phyloP scores from a whole-genome alignment of 208 protist species.

The Jaenimonas drosophilae region DNA sequence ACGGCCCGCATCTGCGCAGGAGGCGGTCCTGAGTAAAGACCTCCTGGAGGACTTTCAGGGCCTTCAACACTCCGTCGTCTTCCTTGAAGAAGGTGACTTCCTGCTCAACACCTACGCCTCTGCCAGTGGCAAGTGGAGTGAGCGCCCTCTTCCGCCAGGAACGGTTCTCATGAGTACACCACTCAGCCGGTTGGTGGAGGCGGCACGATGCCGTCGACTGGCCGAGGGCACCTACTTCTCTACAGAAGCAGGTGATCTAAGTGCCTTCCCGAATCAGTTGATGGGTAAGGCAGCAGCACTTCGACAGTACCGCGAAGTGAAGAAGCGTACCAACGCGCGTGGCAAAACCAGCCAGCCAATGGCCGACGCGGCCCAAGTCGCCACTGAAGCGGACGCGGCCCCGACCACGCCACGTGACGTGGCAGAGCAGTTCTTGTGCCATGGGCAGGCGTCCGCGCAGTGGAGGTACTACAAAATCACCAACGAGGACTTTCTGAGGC shows the following conservation, averaged over 20 bases:
- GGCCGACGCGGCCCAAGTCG: neutral
- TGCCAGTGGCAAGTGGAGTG: conserved; percentile 4
- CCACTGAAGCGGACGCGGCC: neutral
- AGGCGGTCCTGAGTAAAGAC: too few species aligned
- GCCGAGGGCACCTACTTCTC: too few species aligned
- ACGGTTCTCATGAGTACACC: conserved; percentile 4
- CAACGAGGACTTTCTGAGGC: conserved; percentile 7
- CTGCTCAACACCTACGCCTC: conserved; percentile 7
- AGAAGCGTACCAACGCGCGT: neutral
- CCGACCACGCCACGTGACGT: too few species aligned
- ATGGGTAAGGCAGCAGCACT: conserved; percentile 27
- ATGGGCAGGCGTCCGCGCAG: conserved; percentile 2
- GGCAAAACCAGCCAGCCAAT: neutral
- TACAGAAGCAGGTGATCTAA: too few species aligned
- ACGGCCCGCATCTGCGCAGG: neutral
- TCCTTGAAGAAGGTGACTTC: conserved; percentile 26
- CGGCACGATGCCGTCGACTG: too few species aligned
- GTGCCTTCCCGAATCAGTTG: neutral
- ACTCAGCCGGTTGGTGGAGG: too few species aligned
- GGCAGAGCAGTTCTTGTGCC: neutral
- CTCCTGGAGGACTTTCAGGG: neutral
- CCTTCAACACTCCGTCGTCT: conserved; percentile 6
- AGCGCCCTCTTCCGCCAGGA: conserved; percentile 1
- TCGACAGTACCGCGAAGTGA: conserved; percentile 18
- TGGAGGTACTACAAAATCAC: conserved; percentile 8